Base-by-base conservation (phyloP, 305 asterid species). In the Fraxinus latifolia region DNA sequence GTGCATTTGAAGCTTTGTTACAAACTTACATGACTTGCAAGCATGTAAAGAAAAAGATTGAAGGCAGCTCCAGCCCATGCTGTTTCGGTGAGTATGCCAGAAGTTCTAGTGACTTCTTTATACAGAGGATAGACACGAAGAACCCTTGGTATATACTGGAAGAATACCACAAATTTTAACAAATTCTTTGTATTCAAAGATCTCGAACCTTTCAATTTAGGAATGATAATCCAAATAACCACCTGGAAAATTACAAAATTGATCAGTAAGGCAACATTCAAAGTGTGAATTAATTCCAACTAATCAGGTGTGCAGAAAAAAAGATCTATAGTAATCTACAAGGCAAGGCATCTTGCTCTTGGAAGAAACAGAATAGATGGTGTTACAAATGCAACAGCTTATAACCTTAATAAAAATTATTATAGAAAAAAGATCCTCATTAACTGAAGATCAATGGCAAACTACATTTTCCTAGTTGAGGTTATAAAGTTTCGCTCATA, bases 51-150 rank as follows among this genome's bases (percentile, higher is more conserved):
- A 39, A 92, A 87, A 82, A 92, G 91, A 86, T 92, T 92, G 85
- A 89, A 92, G 36, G 94, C 94, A 88, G 94, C 94, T 78, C 94
- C 93, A 39, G 94, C 96, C 96, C 96, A 90, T 75, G 96, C 91
- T 80, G 96, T 92, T 84, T 90, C 90, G 31, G 96, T 90, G 67
- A 92, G 92, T 77, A 92, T 88, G 77, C 93, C 93, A 50, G 93
- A 89, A 72, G 92, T 90, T 83, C 92, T 85, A 5, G 93, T 89
- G 84, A 90, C 92, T 89, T 92, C 92, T 53, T 86, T 82, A 44
- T 91, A 90, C 62, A 90, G 82, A n/a, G 94, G 96, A 83, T 86
- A 87, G 50, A 92, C 89, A 53, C 92, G 91, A 36, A 87, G 91
- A 85, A 92, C 81, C 90, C 93, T 89, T 31, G 94, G 96, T 83